phyloP scores from a whole-genome alignment of 73 alveolate species.

The Tetrahymena malaccensis region DNA sequence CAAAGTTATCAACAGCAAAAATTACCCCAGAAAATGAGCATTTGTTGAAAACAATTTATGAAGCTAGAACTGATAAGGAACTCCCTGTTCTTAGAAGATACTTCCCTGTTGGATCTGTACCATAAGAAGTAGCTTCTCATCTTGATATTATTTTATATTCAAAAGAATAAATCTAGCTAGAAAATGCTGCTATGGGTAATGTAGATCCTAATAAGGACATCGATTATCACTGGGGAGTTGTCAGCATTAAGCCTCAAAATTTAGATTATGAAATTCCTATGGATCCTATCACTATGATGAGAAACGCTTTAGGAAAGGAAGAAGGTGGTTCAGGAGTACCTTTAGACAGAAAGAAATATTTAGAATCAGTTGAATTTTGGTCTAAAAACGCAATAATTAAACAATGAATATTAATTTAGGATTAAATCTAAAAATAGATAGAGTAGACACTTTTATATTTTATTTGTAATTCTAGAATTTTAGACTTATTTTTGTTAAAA shows the following conservation, averaged over 20 bases:
- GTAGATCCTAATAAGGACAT: conserved; percentile 73
- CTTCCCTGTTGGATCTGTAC: conserved; percentile 53
- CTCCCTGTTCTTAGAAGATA: conserved; percentile 85
- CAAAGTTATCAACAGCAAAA: conserved; percentile 61
- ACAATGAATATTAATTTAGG: conserved; percentile 33
- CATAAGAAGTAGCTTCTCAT: conserved; percentile 73
- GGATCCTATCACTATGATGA: conserved; percentile 97
- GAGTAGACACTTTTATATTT: not conserved
- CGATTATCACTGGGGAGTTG: conserved; percentile 92
- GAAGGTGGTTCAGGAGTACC: conserved; percentile 97
- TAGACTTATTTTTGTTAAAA: too few relatives aligned
- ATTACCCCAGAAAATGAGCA: conserved; percentile 78
- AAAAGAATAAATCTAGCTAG: conserved; percentile 78
- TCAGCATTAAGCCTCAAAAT: conserved; percentile 85
- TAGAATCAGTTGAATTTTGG: conserved; percentile 93
- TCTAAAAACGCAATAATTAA: conserved; percentile 66
- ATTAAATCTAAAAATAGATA: not conserved
- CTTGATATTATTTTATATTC: conserved; percentile 90
- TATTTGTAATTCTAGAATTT: too few relatives aligned
- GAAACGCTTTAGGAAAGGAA: conserved; percentile 93
- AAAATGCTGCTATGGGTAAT: conserved; percentile 71
- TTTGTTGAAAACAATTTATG: conserved; percentile 73
- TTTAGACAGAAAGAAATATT: conserved; percentile 71
- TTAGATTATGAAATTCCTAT: conserved; percentile 88
- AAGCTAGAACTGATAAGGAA: conserved; percentile 90